Evolutionary conservation across 2,329 filamentous ascomycete species (phyloP), one percentile per base, ranked within the genome.

Genomic region (Coniochaeta sp.): DNA sequence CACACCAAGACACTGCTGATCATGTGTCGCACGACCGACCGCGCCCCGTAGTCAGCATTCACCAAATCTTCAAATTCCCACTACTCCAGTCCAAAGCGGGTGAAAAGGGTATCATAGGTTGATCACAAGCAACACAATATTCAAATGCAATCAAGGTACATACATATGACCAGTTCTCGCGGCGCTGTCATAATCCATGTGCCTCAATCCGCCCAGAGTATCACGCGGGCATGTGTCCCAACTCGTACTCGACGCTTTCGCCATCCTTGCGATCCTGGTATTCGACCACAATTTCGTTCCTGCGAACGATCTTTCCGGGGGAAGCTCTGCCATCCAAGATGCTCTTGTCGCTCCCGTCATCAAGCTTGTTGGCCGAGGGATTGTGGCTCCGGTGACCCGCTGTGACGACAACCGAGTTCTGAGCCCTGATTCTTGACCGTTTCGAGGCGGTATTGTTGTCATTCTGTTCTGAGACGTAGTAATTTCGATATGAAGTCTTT

Each of bases 401-500:
- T 12, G 54, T 56, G 32, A 56, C 54, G 14, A 56, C 34, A 36
- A 56, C 54, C 2, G 54, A 34, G 54, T 36, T 56, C n/a, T 52
- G 47, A 7, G 24, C 47, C 22, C 54, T 55, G 17, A 12, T 30
- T 19, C 24, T 42, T 10, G 55, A 42, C 2, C 55, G 34, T 12
- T 24, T 57, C 12, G 38, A 16, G 2, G 24, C 36, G 7, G 34
- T 44, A 16, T 30, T 19, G 55, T 40, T 57, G 34, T 57, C 55
- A 19, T 44, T 44, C 12, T 57, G 34, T 26, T 44, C 55, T 4
- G 55, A 57, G 24, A 57, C 34, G 22, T 57, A 57, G 55, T 57
- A 57, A n/a, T 44, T 57, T 16, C 55, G 34, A 34, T 44, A 42
- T 5, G 59, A 60, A 16, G 59, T 58, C 59, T 57, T 58, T 10